These are phyloP conservation scores for Oenanthe sinensis DNA, from an alignment of 129 eudicot genomes.

Conservation along the genomic window DNA sequence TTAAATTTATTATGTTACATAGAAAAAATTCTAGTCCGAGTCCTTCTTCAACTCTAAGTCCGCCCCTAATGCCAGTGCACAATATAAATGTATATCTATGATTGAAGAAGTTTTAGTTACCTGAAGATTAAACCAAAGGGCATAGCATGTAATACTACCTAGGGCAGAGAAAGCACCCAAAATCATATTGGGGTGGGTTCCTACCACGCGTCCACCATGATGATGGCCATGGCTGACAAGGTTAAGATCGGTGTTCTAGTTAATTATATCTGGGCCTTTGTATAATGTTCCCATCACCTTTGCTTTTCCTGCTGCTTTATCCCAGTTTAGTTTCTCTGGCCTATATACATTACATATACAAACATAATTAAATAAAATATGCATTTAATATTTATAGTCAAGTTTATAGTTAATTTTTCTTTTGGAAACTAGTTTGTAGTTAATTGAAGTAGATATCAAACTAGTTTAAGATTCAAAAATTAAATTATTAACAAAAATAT, in stretches of 20 bases:
- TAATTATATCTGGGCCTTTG: constrained; percentile 37
- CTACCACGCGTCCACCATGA: neutral
- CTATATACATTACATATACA: constrained; percentile 17
- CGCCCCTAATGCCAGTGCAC: too few relatives aligned
- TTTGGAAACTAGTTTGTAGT: too few relatives aligned
- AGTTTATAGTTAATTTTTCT: too few relatives aligned
- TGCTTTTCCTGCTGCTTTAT: constrained; percentile 40
- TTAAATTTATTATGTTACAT: too few relatives aligned
- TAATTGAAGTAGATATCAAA: too few relatives aligned
- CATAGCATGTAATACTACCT: constrained; percentile 16
- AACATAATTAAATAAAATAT: neutral
- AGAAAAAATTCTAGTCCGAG: too few relatives aligned
- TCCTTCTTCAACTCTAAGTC: too few relatives aligned
- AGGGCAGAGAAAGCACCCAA: constrained; percentile 23
- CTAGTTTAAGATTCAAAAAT: too few relatives aligned
- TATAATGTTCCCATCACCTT: constrained; percentile 59
- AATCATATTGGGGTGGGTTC: constrained; percentile 1
- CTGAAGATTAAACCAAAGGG: constrained; percentile 40
- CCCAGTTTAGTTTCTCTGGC: constrained; percentile 41
- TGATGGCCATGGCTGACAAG: constrained; percentile 14
- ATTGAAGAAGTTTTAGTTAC: too few relatives aligned
- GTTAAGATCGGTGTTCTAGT: constrained; percentile 33
- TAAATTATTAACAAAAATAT: too few relatives aligned
- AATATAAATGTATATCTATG: too few relatives aligned
- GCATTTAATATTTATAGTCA: too few relatives aligned